Conservation (phyloP, 192 early-diverging fungal species). For the Coemansia sp. region DNA sequence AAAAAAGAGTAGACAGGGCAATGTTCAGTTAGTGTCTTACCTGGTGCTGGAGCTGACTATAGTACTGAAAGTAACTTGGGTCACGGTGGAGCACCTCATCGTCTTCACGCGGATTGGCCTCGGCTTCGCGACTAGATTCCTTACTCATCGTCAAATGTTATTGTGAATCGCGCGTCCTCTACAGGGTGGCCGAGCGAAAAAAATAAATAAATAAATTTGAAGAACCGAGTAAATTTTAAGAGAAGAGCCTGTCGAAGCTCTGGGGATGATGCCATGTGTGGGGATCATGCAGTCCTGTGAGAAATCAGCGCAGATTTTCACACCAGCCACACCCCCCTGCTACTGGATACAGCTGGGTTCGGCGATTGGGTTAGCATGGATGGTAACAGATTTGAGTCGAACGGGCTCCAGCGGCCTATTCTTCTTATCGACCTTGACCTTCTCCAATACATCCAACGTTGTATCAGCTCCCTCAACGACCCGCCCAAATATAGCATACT, state of each 20-base stretch:
- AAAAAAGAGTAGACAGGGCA: neutral
- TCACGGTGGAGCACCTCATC: constrained; percentile 51
- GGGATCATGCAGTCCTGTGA: neutral
- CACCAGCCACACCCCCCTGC: neutral
- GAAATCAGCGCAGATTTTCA: neutral
- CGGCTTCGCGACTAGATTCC: neutral
- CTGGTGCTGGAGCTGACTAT: constrained; percentile 57
- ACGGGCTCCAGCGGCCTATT: constrained; percentile 79
- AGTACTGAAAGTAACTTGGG: constrained; percentile 56
- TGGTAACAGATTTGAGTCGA: constrained; percentile 72
- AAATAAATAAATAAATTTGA: neutral
- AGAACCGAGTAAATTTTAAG: neutral
- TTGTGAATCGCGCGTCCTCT: constrained; percentile 10
- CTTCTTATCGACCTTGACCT: constrained; percentile 82
- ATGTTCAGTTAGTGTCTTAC: constrained; percentile 16
- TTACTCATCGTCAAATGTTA: constrained; percentile 9
- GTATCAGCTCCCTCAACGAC: constrained; percentile 87
- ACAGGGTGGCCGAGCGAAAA: neutral
- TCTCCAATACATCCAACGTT: constrained; percentile 84
- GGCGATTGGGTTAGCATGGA: constrained; percentile 96
- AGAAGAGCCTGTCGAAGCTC: neutral
- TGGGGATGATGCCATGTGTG: neutral
- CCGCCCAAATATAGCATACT: constrained; percentile 73
- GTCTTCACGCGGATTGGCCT: constrained; percentile 35
- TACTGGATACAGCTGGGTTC: constrained; percentile 53